Conservation (phyloP, 2,329 filamentous ascomycete species). For the Ascocoryne sarcoides region DNA sequence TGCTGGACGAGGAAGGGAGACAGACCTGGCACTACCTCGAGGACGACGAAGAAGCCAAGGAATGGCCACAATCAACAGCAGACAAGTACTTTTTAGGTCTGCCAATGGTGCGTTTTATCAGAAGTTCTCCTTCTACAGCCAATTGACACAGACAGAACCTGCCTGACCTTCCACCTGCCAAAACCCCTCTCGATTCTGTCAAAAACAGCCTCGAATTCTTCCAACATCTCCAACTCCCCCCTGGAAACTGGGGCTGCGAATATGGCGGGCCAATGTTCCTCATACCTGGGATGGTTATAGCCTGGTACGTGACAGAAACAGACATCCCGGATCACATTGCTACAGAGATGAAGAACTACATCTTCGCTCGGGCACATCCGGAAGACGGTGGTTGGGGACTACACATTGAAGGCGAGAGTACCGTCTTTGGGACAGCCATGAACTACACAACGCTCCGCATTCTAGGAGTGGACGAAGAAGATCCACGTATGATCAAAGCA, state of each 20-base stretch:
- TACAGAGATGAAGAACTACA: conserved; percentile 85
- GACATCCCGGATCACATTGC: conserved; percentile 72
- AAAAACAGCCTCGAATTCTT: conserved; percentile 83
- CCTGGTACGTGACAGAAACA: conserved; percentile 84
- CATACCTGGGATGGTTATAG: conserved; percentile 73
- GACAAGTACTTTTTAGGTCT: conserved; percentile 85
- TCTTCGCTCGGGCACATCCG: conserved; percentile 75
- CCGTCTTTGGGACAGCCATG: conserved; percentile 80
- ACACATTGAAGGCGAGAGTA: conserved; percentile 89
- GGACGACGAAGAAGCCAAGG: conserved; percentile 57
- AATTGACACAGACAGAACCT: conserved; percentile 47
- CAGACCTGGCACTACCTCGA: conserved; percentile 92
- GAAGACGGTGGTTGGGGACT: conserved; percentile 95
- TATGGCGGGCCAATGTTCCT: conserved; percentile 98
- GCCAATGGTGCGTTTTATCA: conserved; percentile 51
- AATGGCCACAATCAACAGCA: conserved; percentile 81
- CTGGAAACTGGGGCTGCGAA: conserved; percentile 93
- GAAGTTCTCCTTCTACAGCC: conserved; percentile 5
- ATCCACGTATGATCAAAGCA: conserved; percentile 78
- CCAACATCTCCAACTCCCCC: conserved; percentile 76
- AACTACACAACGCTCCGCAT: conserved; percentile 80
- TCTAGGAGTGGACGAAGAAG: conserved; percentile 73
- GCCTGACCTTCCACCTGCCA: conserved; percentile 60
- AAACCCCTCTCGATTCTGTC: conserved; percentile 67
- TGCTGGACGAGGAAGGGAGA: conserved; percentile 72